These are phyloP conservation scores for Ochromonas danica DNA, from an alignment of 108 stramenopile species.

Conservation along the genomic window DNA sequence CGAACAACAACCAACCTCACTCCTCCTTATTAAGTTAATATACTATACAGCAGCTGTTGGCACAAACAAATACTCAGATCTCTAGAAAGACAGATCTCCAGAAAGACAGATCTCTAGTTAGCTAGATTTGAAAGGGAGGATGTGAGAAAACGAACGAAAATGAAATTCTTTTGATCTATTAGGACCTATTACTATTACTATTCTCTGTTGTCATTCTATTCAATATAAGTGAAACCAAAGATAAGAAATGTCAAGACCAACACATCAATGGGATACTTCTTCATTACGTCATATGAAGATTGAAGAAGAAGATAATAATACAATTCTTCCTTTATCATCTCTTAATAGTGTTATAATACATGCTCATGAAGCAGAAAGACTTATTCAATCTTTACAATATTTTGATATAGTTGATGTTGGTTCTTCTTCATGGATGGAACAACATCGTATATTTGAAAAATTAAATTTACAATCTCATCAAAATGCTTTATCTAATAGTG, in stretches of 20 bases:
- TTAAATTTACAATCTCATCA: conserved; percentile 65
- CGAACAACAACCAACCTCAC: too few species aligned
- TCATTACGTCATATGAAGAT: neutral
- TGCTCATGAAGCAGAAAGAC: conserved; percentile 40
- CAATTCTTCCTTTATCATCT: neutral
- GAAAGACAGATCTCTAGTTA: too few species aligned
- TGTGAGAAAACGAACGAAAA: too few species aligned
- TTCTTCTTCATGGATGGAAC: conserved; percentile 41
- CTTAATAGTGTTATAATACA: neutral
- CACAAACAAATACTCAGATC: too few species aligned
- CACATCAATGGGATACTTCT: conserved; percentile 19
- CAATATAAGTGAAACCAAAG: too few species aligned
- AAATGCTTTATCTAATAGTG: conserved; percentile 52
- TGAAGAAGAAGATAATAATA: conserved; percentile 30
- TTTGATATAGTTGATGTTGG: conserved; percentile 39
- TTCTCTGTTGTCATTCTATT: too few species aligned
- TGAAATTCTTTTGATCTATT: too few species aligned
- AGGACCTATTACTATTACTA: too few species aligned
- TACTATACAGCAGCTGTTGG: too few species aligned
- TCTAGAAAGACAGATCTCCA: too few species aligned
- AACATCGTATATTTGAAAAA: conserved; percentile 52
- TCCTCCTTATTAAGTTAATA: too few species aligned
- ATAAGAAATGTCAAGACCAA: neutral
- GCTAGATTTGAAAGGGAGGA: too few species aligned
- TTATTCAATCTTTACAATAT: conserved; percentile 20